Evolutionary conservation across 495 filamentous ascomycete species (phyloP), one percentile per base, ranked within the genome.

Genomic region (Penicillium bovifimosum): DNA sequence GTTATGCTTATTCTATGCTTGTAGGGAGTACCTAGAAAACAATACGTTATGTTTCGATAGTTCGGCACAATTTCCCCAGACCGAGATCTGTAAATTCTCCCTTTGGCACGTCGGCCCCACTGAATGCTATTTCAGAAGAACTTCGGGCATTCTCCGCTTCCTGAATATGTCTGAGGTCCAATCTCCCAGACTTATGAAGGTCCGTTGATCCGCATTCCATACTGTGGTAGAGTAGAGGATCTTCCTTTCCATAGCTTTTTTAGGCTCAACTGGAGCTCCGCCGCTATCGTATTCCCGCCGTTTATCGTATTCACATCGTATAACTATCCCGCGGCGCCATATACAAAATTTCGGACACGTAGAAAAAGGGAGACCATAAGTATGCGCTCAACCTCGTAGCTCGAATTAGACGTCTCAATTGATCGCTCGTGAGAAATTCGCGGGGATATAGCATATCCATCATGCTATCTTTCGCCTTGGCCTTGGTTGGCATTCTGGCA

Each of bases 391-490:
- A 2, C 13, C 26, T 26, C 20, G 11, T 41, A 20, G 10, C n/a
- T 27, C 1, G 41, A 58, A 9, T 9, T 41, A n/a, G n/a, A n/a
- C 26, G 13, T 31, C 35, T 17, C 34, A 28, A 41, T 39, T 50
- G 20, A 16, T 29, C 16, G 5, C 7, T 24, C 41, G n/a, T 27
- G 29, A 31, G 16, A 17, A 33, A 18, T 35, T 32, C 10, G 32
- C 27, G 31, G 3, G 13, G 3, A 17, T 5, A 18, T 18, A 9
- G 7, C 33, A 29, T 27, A 36, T 29, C 16, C 17, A 33, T n/a
- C 33, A 60, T 60, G 58, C 16, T 54, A 43, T 11, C 33, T 1
- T 41, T 53, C 6, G 17, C 31, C 10, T 11, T 60, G 11, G 24
- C 54, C 27, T 24, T 61, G 14, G 45, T 41, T 36, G 51, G 42